phyloP scores from a whole-genome alignment of 352 stramenopile species.

The Globisporangium viniferum region DNA sequence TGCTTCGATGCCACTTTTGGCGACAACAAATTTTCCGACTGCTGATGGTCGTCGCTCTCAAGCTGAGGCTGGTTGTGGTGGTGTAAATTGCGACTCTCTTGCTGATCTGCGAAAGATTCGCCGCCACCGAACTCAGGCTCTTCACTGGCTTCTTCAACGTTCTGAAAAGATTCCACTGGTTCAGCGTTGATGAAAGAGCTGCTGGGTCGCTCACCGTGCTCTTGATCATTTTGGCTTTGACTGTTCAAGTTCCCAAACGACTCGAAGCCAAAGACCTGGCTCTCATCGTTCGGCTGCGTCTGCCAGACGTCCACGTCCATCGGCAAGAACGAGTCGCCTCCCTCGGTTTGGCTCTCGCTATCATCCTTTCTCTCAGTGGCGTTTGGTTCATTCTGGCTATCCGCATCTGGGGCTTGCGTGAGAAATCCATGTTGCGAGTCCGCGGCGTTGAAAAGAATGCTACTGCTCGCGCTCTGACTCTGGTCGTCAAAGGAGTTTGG shows the following conservation, averaged over 20 bases:
- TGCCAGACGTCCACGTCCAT: constrained; percentile 13
- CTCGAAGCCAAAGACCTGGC: constrained; percentile 1
- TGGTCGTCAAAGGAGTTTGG: neutral
- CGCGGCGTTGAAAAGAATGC: neutral
- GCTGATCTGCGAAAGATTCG: neutral
- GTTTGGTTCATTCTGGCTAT: neutral
- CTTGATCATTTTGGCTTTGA: constrained; percentile 5
- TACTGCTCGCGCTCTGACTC: neutral
- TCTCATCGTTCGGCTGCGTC: constrained; percentile 14
- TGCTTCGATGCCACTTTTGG: constrained; percentile 1
- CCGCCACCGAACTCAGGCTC: neutral
- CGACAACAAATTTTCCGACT: constrained; percentile 7
- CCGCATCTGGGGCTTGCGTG: constrained; percentile 2
- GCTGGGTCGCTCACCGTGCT: neutral
- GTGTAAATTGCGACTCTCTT: neutral
- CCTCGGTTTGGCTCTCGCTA: neutral
- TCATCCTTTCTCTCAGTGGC: neutral
- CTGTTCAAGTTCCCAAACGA: neutral
- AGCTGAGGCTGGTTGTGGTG: neutral
- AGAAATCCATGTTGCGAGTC: neutral
- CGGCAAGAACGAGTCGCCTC: neutral
- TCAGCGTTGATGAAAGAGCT: neutral
- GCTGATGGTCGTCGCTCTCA: neutral
- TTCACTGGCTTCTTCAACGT: neutral
- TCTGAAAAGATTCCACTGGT: neutral